These are phyloP conservation scores for Fusarium hainanense DNA, from an alignment of 2,329 filamentous ascomycete species.

Conservation along the genomic window DNA sequence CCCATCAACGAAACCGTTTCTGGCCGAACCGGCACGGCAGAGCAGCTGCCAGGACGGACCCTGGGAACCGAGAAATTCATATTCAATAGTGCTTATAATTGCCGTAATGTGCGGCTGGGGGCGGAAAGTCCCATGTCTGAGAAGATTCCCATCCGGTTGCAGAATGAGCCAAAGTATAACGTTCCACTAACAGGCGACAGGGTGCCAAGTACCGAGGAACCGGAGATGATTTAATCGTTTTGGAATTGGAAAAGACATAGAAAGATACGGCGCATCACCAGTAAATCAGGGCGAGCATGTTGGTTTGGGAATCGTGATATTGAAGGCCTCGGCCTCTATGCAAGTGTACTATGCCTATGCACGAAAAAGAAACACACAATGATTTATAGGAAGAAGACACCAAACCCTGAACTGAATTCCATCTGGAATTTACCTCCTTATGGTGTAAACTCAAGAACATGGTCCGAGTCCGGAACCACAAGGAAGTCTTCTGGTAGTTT, in stretches of 20 bases:
- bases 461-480: constrained; percentile 1
- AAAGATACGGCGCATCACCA: neutral
- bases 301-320: neutral
- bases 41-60: neutral
- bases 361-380: neutral
- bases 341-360: neutral
- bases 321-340: neutral
- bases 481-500: constrained; percentile 35
- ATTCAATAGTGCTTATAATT: neutral
- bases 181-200: neutral
- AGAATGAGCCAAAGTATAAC: neutral
- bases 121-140: neutral
- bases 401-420: neutral
- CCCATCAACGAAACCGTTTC: neutral
- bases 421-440: neutral
- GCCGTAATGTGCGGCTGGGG: neutral
- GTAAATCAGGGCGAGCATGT: neutral
- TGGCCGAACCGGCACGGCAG: neutral
- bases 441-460: constrained; percentile 33
- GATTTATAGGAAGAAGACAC: neutral
- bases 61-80: neutral
- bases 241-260: neutral
- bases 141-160: neutral
- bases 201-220: neutral
- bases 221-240: neutral